Percentiles rank a stretch among this genome's conserved stretches.
Conservation (phyloP, 1,284 basidiomycete genomes). For the Pseudozyma flocculosa region DNA sequence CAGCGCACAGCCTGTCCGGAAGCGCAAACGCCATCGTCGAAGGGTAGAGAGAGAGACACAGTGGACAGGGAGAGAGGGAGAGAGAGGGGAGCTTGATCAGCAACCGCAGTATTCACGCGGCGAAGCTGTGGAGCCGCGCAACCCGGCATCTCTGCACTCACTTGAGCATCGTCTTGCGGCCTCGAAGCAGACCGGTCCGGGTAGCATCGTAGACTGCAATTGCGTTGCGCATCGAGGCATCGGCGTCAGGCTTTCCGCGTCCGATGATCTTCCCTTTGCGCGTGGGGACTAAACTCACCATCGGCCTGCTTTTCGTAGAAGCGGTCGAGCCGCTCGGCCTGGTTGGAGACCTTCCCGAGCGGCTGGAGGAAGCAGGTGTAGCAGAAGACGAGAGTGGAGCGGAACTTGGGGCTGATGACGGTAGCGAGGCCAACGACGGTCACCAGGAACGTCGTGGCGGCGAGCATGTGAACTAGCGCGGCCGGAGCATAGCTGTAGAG, state of each 20-base stretch:
- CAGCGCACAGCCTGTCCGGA: slow-evolving; percentile 68
- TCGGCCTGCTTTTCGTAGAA: slow-evolving; percentile 55
- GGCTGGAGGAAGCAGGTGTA: slow-evolving; percentile 58
- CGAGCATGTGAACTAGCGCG: slow-evolving; percentile 18
- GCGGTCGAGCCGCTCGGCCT: slow-evolving; percentile 54
- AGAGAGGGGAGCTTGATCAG: too few relatives aligned
- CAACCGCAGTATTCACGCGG: too few relatives aligned
- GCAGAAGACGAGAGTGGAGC: slow-evolving; percentile 45
- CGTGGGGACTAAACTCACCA: too few relatives aligned
- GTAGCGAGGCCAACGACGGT: slow-evolving; percentile 25
- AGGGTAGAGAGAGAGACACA: too few relatives aligned
- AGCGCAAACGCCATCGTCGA: too few relatives aligned
- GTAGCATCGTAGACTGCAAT: slow-evolving; percentile 56
- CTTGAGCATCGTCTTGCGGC: slow-evolving; percentile 57
- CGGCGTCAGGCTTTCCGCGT: neutral
- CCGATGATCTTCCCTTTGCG: too few relatives aligned
- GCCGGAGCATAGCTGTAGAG: slow-evolving; percentile 20
- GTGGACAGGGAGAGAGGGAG: too few relatives aligned
- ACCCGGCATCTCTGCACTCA: slow-evolving; percentile 11
- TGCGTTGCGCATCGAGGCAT: too few relatives aligned
- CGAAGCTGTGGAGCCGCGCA: neutral
- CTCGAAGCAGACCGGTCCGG: slow-evolving; percentile 52
- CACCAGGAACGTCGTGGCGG: slow-evolving; percentile 12
- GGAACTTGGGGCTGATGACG: slow-evolving; percentile 31
- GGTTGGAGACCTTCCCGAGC: slow-evolving; percentile 52